Conservation (phyloP, 768 basidiomycete species). For the Lyophyllum atratum region DNA sequence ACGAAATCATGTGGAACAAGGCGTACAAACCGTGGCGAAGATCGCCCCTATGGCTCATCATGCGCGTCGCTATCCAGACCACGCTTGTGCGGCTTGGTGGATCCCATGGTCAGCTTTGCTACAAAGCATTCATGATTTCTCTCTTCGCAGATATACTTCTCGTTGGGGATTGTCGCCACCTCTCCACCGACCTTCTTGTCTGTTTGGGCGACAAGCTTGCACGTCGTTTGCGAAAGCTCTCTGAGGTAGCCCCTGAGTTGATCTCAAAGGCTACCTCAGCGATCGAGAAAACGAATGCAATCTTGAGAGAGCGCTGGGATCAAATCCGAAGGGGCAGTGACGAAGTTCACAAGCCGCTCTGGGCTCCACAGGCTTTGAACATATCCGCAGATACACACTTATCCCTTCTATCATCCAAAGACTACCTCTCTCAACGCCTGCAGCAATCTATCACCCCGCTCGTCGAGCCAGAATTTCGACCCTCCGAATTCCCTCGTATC, state of each 20-base stretch:
- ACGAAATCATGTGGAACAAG: slow-evolving; percentile 46
- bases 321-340: slow-evolving; percentile 25
- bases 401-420: slow-evolving; percentile 28
- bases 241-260: slow-evolving; percentile 23
- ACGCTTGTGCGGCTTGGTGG: slow-evolving; percentile 20
- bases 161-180: slow-evolving; percentile 16
- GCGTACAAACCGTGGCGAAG: slow-evolving; percentile 48
- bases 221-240: slow-evolving; percentile 39
- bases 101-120: slow-evolving; percentile 19
- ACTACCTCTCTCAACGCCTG: slow-evolving; percentile 26
- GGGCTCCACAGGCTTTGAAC: slow-evolving; percentile 26
- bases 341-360: slow-evolving; percentile 16
- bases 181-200: slow-evolving; percentile 37
- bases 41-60: slow-evolving; percentile 50
- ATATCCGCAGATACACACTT: slow-evolving; percentile 30
- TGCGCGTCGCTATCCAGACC: slow-evolving; percentile 48
- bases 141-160: slow-evolving; percentile 33
- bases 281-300: slow-evolving; percentile 14
- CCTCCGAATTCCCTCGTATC: slow-evolving; percentile 7
- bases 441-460: neutral
- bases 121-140: slow-evolving; percentile 52
- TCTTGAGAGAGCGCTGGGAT: slow-evolving; percentile 37
- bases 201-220: slow-evolving; percentile 38
- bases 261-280: slow-evolving; percentile 19
- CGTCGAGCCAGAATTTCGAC: slow-evolving; percentile 15